These are phyloP conservation scores for Pestalotiopsis sp. DNA, from an alignment of 2,329 filamentous ascomycete genomes.

Conservation along the genomic window DNA sequence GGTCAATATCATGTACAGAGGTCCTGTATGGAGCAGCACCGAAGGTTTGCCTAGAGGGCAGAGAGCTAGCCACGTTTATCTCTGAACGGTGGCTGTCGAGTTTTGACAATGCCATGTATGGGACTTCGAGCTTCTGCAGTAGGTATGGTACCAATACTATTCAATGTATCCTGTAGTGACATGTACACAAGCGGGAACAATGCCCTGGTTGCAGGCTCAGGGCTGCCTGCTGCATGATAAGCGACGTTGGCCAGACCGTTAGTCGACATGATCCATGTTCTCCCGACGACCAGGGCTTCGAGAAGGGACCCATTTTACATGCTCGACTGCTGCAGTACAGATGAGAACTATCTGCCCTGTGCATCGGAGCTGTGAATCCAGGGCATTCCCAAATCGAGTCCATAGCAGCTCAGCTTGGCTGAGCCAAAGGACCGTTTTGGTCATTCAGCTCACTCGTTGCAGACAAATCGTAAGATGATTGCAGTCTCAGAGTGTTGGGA, in stretches of 20 bases:
- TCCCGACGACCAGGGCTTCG: neutral
- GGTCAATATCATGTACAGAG: neutral
- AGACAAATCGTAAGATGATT: neutral
- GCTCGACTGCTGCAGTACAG: neutral
- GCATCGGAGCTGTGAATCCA: neutral
- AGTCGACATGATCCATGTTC: neutral
- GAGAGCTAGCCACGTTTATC: neutral
- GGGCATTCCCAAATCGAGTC: neutral
- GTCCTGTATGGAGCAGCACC: neutral
- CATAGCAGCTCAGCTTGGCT: neutral
- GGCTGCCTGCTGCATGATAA: neutral
- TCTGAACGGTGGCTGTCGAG: neutral
- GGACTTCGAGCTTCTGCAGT: neutral
- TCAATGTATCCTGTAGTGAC: neutral
- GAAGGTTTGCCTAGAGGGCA: neutral
- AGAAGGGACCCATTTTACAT: neutral
- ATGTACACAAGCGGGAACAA: neutral
- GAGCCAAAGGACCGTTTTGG: neutral
- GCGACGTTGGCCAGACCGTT: neutral
- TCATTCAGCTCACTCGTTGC: neutral
- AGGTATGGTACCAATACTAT: neutral
- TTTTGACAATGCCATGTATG: neutral
- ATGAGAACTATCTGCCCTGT: neutral
- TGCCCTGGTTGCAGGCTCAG: neutral
- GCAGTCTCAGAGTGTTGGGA: neutral